A percentile compares a stretch with the other conserved stretches of the same genome.
These are phyloP conservation scores for Vitis amurensis DNA, from an alignment of 164 flowering plant genomes.

Conservation along the genomic window DNA sequence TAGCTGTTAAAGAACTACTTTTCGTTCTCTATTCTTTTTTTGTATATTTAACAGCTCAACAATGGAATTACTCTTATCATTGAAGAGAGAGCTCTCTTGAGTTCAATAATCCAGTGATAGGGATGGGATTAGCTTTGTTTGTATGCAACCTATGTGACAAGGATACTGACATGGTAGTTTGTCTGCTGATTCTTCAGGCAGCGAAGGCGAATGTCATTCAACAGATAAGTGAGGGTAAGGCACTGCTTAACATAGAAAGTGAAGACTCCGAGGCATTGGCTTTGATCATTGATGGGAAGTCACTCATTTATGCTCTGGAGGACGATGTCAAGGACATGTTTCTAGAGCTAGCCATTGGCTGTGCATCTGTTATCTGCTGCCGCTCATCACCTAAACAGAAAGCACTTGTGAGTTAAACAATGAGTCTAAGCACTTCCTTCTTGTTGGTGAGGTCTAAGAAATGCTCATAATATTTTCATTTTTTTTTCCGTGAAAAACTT, in stretches of 20 bases:
- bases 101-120: too few species aligned
- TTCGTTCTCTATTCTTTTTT: too few species aligned
- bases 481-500: neutral
- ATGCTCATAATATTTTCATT: neutral
- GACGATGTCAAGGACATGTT: conserved; percentile 48
- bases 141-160: neutral
- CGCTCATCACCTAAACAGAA: conserved; percentile 69
- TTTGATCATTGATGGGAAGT: conserved; percentile 61
- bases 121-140: neutral
- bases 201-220: conserved; percentile 36
- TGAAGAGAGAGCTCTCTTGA: too few species aligned
- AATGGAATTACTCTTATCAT: too few species aligned
- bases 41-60: too few species aligned
- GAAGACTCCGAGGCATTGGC: conserved; percentile 49
- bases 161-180: neutral
- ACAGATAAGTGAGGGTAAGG: conserved; percentile 37
- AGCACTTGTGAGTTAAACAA: conserved; percentile 41
- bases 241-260: conserved; percentile 22
- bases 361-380: conserved; percentile 67
- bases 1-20: too few species aligned
- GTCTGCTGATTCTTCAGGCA: conserved; percentile 31
- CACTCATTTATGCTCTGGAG: conserved; percentile 51
- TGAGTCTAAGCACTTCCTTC: neutral
- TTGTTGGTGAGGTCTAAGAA: neutral
- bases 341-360: conserved; percentile 51